Base-by-base conservation (phyloP, 1,284 basidiomycete species). In the Schizophyllum amplum region DNA sequence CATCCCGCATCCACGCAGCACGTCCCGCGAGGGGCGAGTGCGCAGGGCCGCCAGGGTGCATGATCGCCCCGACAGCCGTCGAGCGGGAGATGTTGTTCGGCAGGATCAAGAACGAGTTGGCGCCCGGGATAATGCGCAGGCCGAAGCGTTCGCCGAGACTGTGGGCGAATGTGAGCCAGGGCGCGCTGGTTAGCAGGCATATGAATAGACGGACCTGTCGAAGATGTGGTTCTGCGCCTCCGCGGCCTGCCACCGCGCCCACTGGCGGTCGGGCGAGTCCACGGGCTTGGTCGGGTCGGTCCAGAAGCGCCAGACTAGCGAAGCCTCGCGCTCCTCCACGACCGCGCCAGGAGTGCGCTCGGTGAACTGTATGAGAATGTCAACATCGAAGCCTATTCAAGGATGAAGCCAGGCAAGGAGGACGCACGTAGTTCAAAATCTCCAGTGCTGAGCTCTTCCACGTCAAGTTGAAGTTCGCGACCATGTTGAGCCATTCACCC, bases 171-270 rank as follows among this genome's bases (percentile, higher is more conserved):
- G 51, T 33, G 27, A 27, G 54, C 48, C 4, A 55, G 53, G 13
- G 17, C 11, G 50, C 22, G 51, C 4, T 11, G 7, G 17, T 48
- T 47, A 49, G 42, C 54, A 33, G 47, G 17, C 47, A 26, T n/a
- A 24, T 27, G 48, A 52, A 20, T 26, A 4, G 20, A 63, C 70
- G 52, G 47, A 80, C 80, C 80, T 83, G 68, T 91, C 90, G 68
- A 90, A 93, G 61, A 94, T 90, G 67, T 94, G 87, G 69, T 94
- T 94, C 70, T 94, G 91, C 23, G 91, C 91, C 68, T 94, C 92
- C 0, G 90, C 89, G 1, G 92, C 90, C 68, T 94, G 91, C 23
- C 92, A 75, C 24, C 86, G 79, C 0, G 90, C 90, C 91, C 91
- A 93, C 60, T 82, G 82, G 7, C 82, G 77, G 63, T 86, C 84